Base-by-base conservation (phyloP, 2,329 filamentous ascomycete species). In the Claviceps sp. region DNA sequence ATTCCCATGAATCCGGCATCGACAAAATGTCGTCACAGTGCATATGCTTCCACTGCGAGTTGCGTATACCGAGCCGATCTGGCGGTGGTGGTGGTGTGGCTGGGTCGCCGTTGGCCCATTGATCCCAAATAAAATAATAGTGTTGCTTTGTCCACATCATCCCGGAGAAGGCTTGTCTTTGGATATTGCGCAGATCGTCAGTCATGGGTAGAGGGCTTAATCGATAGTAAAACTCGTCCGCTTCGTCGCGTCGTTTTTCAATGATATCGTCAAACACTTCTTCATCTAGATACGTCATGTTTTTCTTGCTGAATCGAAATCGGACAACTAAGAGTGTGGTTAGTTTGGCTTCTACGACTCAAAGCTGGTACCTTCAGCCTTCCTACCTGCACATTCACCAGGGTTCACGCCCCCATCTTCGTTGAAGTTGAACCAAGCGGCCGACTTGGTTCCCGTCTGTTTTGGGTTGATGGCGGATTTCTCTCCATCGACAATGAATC, bases 91-190 rank as follows among this genome's bases (percentile, higher is more conserved):
- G 86, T 44, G 90, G 88, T 74, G 90, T 88, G 47, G 77, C 78
- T 11, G 90, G 90, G 64, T 97, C 91, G 50, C 91, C 91, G 57
- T 95, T 95, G 26, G 90, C 89, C 91, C 91, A 97, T 64, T 97
- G 86, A 57, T 97, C 90, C 88, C 89, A 96, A 60, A 97, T 82
- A 67, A 97, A 96, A 64, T 94, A 81, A 67, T 97, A 97, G 69
- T 88, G 88, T 66, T 97, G 91, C 68, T 97, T 97, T 56, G 86
- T 94, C 91, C 91, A 97, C 77, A 97, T 85, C 91, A 97, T 97
- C 50, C 93, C 91, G 0, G 90, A 83, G 58, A 96, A 86, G 4
- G 91, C 93, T 66, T 96, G 90, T 59, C 91, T 81, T 69, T 97
- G 93, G 59, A 97, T 93, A 67, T 94, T 96, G 59, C 90, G 84